These are phyloP conservation scores for Lactarius hatsudake DNA, from an alignment of 768 basidiomycete genomes.

Conservation along the genomic window DNA sequence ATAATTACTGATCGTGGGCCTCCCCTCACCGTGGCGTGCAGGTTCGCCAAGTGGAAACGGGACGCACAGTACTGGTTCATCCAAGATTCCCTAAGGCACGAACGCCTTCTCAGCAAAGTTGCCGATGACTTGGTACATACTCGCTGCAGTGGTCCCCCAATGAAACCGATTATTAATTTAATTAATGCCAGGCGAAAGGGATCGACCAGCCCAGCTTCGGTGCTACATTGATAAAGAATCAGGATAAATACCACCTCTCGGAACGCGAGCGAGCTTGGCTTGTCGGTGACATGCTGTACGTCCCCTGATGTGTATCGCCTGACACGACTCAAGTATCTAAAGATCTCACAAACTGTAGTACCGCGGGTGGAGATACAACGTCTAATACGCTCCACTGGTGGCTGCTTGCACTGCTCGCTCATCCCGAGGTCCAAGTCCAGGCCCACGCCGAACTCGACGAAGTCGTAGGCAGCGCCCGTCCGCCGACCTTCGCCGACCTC, in stretches of 20 bases:
- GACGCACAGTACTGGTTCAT: too few relatives aligned
- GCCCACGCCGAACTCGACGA: not conserved
- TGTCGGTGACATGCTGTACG: constrained; percentile 22
- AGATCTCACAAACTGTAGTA: not conserved
- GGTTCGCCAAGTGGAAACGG: too few relatives aligned
- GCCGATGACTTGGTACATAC: not conserved
- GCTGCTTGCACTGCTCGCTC: not conserved
- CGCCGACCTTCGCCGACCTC: not conserved
- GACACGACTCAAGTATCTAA: not conserved
- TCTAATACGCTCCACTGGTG: not conserved
- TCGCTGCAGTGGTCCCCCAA: not conserved
- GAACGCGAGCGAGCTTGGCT: constrained; percentile 19
- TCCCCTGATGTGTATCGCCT: not conserved
- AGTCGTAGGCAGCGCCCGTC: not conserved
- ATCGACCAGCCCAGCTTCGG: constrained; percentile 7
- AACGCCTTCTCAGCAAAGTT: too few relatives aligned
- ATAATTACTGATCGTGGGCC: too few relatives aligned
- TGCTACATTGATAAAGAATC: not conserved
- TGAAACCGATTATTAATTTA: not conserved
- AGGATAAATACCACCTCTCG: constrained; percentile 3
- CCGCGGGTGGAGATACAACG: not conserved
- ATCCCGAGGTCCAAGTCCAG: not conserved
- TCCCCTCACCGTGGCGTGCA: too few relatives aligned
- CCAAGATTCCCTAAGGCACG: too few relatives aligned
- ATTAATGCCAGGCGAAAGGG: not conserved